Conservation (phyloP, 495 filamentous ascomycete species). For the Endocarpon pusillum region DNA sequence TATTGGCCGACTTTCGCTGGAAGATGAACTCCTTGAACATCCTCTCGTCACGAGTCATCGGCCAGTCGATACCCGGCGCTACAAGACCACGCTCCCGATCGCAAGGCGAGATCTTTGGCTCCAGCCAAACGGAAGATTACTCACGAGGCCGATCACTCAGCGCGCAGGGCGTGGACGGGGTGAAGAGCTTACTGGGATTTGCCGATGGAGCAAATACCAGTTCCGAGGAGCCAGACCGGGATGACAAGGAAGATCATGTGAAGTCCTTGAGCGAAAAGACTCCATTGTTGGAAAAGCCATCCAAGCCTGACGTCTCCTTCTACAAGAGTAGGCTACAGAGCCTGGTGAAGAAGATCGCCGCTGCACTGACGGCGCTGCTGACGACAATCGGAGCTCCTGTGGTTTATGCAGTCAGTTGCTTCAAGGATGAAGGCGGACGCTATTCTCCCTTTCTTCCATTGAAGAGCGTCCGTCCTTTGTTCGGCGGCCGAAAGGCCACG, state of each 20-base stretch:
- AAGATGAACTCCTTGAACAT: constrained; percentile 99
- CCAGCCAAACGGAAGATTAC: constrained; percentile 25
- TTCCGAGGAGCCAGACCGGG: constrained; percentile 15
- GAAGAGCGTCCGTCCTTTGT: constrained; percentile 35
- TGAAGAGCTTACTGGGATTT: constrained; percentile 8
- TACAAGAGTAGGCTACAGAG: constrained; percentile 25
- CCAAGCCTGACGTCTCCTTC: constrained; percentile 17
- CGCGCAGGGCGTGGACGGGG: constrained; percentile 21
- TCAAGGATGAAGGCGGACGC: constrained; percentile 62
- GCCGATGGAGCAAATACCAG: constrained; percentile 5
- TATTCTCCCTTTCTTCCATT: constrained; percentile 56
- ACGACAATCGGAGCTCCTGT: constrained; percentile 63
- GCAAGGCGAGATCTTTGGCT: constrained; percentile 34
- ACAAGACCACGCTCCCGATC: constrained; percentile 39
- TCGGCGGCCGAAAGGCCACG: constrained; percentile 13
- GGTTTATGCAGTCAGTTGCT: constrained; percentile 59
- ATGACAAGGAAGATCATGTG: constrained; percentile 17
- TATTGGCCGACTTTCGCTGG: constrained; percentile 38
- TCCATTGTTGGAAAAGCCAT: constrained; percentile 30
- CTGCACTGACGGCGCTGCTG: constrained; percentile 31
- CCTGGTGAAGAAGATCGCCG: constrained; percentile 14
- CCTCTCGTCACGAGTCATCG: constrained; percentile 71
- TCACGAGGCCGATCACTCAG: constrained; percentile 32
- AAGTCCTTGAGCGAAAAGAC: constrained; percentile 44
- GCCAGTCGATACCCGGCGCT: constrained; percentile 30